Base-by-base conservation (phyloP, 148 eudicot species). In the Suaeda aralocaspica region DNA sequence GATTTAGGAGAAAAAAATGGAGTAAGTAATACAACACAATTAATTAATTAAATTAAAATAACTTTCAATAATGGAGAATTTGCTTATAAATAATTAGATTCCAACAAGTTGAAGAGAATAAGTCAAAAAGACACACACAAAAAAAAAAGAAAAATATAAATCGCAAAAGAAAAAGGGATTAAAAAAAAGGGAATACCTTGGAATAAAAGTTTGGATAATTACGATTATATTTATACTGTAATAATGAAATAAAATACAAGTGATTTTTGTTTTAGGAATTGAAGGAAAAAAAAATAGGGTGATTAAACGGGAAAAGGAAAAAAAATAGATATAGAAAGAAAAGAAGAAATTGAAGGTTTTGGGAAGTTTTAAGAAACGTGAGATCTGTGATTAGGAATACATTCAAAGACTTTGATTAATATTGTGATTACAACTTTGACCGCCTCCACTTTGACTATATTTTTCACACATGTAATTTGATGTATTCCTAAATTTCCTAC, bases 41-140 rank as follows among this genome's bases (percentile, higher is more conserved):
- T 9, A 60, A 63, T 59, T 1, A 58, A 34, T 62, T 9, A 42
- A 21, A 13, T 24, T 9, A n/a, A 22, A 34, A 15, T 15, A 30
- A 30, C 13, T 46, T 45, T 45, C 18, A 19, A 59, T 59, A 59
- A 18, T 10, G 67, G 42, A 12, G 64, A 63, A 63, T 63, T 25
- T 36, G 41, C 5, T 36, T 8, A 36, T 36, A 3, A n/a, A 41
- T 63, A n/a, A 41, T 21, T 42, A 48, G 67, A 50, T 60, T 71
- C 55, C 46, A 26, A 42, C 74, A 71, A 71, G 67, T 60, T 49
- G 67, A n/a, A n/a, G 55, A 33, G 74, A 71, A 71, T 59, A 48
- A 48, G 66, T 71, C 74, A 68, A 41, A 57, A 56, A 52, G 18
- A 30, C 16, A 49, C 16, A 2, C 5, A 6, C 2, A 49, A 49